These are phyloP conservation scores for Colletotrichum sp. DNA, from an alignment of 2,329 filamentous ascomycete genomes.

Conservation along the genomic window DNA sequence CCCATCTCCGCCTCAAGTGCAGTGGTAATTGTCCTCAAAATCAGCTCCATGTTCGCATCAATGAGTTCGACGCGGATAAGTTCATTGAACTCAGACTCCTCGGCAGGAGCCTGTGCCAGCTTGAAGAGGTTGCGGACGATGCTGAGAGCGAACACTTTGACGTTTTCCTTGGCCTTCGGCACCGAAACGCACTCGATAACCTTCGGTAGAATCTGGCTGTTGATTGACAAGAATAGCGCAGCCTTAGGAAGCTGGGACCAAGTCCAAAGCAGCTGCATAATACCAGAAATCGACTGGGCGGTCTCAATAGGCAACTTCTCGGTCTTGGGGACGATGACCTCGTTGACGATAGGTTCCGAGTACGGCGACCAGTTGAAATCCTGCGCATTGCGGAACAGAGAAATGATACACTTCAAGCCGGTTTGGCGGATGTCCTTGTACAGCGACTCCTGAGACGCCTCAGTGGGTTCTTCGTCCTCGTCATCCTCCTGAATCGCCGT, in stretches of 20 bases:
- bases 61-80: slow-evolving; percentile 62
- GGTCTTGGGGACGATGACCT: slow-evolving; percentile 79
- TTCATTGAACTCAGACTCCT: slow-evolving; percentile 60
- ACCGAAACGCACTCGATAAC: slow-evolving; percentile 76
- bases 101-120: slow-evolving; percentile 59
- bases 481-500: slow-evolving; percentile 37
- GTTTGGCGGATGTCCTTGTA: slow-evolving; percentile 70
- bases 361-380: slow-evolving; percentile 76
- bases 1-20: slow-evolving; percentile 69
- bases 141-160: slow-evolving; percentile 81
- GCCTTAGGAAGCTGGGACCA: slow-evolving; percentile 76
- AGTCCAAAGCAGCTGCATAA: slow-evolving; percentile 79
- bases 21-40: slow-evolving; percentile 70
- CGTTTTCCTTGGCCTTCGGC: slow-evolving; percentile 81
- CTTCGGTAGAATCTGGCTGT: slow-evolving; percentile 70
- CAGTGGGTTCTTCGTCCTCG: slow-evolving; percentile 45
- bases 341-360: slow-evolving; percentile 71
- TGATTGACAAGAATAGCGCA: slow-evolving; percentile 68
- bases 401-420: slow-evolving; percentile 82
- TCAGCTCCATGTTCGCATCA: slow-evolving; percentile 59
- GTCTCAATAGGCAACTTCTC: slow-evolving; percentile 83
- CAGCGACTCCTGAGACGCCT: slow-evolving; percentile 58
- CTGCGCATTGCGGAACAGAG: slow-evolving; percentile 77
- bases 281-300: slow-evolving; percentile 84
- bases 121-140: slow-evolving; percentile 75